Evolutionary conservation across 306 rosid species (phyloP).

Genomic region (Cicer chorassanicum): DNA sequence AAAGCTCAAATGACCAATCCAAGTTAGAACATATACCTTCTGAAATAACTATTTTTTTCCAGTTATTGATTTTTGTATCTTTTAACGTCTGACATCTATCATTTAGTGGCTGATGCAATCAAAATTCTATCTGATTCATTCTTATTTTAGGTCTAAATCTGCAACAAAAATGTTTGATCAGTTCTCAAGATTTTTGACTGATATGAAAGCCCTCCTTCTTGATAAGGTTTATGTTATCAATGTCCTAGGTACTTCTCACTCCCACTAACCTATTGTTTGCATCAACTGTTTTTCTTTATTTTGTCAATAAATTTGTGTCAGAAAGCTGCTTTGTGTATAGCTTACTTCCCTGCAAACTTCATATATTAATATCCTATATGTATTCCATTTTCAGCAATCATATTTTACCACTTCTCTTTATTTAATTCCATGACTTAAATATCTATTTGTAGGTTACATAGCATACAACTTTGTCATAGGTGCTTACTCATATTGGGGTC

Average conservation of each 20-base stretch:
- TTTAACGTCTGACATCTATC: constrained; percentile 33
- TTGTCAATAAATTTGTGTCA: constrained; percentile 25
- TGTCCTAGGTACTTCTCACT: constrained; percentile 67
- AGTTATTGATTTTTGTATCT: constrained; percentile 10
- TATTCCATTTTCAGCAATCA: constrained; percentile 20
- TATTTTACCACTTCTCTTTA: constrained; percentile 8
- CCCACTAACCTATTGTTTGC: constrained; percentile 38
- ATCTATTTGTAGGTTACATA: constrained; percentile 60
- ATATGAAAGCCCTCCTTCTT: constrained; percentile 68
- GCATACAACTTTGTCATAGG: constrained; percentile 84
- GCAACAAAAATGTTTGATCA: constrained; percentile 37
- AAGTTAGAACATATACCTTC: constrained; percentile 53
- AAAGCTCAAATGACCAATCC: constrained; percentile 49
- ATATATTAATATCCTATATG: background rate
- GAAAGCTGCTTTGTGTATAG: constrained; percentile 32
- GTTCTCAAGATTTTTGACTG: constrained; percentile 57
- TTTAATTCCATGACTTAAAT: constrained; percentile 37
- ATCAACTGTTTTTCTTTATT: constrained; percentile 27
- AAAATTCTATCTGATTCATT: constrained; percentile 22
- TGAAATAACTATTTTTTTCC: constrained; percentile 9
- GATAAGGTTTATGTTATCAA: constrained; percentile 71
- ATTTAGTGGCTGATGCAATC: constrained; percentile 6
- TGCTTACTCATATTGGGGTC: constrained; percentile 94
- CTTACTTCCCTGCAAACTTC: constrained; percentile 14
- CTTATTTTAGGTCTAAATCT: constrained; percentile 51